These are phyloP conservation scores for Pestalotiopsis sp. DNA, from an alignment of 2,329 filamentous ascomycete species.

Conservation along the genomic window DNA sequence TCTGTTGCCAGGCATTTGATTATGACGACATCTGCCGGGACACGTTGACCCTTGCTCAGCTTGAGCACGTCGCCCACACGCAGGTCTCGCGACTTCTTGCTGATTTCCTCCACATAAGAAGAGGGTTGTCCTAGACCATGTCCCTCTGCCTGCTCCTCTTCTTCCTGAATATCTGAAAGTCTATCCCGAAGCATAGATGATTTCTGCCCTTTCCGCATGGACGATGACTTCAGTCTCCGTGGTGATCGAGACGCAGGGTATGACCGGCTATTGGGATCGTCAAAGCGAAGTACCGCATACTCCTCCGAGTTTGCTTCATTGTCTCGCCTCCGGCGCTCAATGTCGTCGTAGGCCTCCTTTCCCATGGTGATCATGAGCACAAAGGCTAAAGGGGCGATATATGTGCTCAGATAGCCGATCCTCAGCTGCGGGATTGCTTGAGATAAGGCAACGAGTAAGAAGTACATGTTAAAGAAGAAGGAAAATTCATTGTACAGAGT, in stretches of 20 bases:
- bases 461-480: conserved; percentile 99
- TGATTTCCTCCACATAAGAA: conserved; percentile 64
- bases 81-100: conserved; percentile 83
- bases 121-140: conserved; percentile 44
- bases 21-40: conserved; percentile 93
- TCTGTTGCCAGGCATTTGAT: conserved; percentile 77
- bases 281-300: conserved; percentile 78
- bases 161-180: conserved; percentile 70
- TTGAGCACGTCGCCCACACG: conserved; percentile 96
- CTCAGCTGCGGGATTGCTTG: conserved; percentile 87
- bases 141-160: conserved; percentile 59
- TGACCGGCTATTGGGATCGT: conserved; percentile 49
- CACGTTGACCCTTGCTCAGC: conserved; percentile 85
- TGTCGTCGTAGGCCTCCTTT: conserved; percentile 95
- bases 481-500: conserved; percentile 99
- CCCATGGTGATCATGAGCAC: conserved; percentile 90
- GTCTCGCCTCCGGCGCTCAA: conserved; percentile 82
- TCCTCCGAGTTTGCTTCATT: conserved; percentile 92
- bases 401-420: conserved; percentile 94
- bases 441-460: conserved; percentile 90
- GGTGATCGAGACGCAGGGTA: conserved; percentile 37
- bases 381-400: conserved; percentile 89
- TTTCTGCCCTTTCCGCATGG: conserved; percentile 40
- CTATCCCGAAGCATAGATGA: conserved; percentile 41
- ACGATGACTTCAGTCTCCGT: conserved; percentile 51